These are phyloP conservation scores for Graphiopsis chlorocephala DNA, from an alignment of 2,329 filamentous ascomycete genomes.

Conservation along the genomic window DNA sequence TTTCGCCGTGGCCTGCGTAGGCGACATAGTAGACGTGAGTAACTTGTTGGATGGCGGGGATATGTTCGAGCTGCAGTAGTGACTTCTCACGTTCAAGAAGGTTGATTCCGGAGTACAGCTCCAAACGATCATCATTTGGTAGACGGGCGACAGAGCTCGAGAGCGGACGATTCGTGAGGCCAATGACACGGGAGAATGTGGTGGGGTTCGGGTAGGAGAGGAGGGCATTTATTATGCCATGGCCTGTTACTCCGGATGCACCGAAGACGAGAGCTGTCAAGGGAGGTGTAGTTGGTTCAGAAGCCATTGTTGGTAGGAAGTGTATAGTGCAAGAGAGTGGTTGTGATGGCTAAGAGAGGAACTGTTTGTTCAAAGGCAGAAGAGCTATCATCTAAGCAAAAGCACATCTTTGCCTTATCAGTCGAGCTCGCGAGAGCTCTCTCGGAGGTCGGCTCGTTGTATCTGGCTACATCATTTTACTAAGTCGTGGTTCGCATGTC, in stretches of 20 bases:
- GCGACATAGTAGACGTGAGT: conserved; percentile 44
- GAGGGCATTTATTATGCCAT: conserved; percentile 49
- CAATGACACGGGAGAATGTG: conserved; percentile 47
- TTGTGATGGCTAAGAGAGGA: not conserved
- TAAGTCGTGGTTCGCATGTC: not conserved
- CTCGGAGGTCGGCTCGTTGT: no score
- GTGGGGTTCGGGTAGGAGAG: conserved; percentile 45
- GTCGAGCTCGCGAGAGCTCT: not conserved
- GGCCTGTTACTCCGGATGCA: conserved; percentile 49
- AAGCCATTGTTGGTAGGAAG: not conserved
- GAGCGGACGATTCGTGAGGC: conserved; percentile 47
- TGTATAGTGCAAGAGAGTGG: not conserved
- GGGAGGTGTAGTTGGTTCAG: not conserved
- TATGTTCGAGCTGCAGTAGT: conserved; percentile 20
- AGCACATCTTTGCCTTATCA: not conserved
- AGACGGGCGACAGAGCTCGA: conserved; percentile 34
- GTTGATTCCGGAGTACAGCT: conserved; percentile 44
- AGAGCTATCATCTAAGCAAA: not conserved
- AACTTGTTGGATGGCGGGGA: conserved; percentile 38
- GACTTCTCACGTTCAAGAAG: conserved; percentile 35
- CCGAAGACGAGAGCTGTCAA: conserved; percentile 36
- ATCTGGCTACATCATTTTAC: not conserved
- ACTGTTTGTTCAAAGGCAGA: not conserved
- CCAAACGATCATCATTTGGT: conserved; percentile 38
- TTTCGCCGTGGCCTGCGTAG: conserved; percentile 20